Conservation (phyloP, 257 asterid species). For the Marsdenia floribunda region DNA sequence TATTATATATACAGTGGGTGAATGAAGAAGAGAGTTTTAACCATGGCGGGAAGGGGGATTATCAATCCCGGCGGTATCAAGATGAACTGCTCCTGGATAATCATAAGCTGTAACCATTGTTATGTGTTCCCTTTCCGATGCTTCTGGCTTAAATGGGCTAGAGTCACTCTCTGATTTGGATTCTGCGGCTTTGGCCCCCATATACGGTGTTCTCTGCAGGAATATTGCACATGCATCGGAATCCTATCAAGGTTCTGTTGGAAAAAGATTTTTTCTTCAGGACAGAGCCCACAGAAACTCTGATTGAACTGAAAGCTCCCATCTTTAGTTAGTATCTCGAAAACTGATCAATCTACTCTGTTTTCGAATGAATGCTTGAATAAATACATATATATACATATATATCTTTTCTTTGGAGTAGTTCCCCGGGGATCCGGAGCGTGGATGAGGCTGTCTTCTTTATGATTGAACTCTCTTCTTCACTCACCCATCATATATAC, state of each 20-base stretch:
- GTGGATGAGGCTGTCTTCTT: too few relatives aligned
- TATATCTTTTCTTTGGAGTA: too few relatives aligned
- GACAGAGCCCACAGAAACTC: not conserved
- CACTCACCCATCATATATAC: too few relatives aligned
- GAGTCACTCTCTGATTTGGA: constrained; percentile 60
- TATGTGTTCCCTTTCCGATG: constrained; percentile 60
- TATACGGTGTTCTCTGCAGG: constrained; percentile 77
- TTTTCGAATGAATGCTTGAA: not conserved
- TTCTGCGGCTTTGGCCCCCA: constrained; percentile 90
- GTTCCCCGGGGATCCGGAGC: too few relatives aligned
- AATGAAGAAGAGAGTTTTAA: too few relatives aligned
- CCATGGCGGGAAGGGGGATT: too few relatives aligned
- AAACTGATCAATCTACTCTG: not conserved
- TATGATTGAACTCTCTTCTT: too few relatives aligned
- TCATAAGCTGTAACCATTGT: constrained; percentile 94
- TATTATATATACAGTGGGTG: too few relatives aligned
- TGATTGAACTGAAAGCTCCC: constrained; percentile 12
- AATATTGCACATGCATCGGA: constrained; percentile 53
- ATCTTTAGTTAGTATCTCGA: not conserved
- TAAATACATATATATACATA: too few relatives aligned
- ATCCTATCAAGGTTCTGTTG: not conserved
- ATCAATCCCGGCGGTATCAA: constrained; percentile 79
- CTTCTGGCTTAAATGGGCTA: constrained; percentile 62
- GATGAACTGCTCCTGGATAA: constrained; percentile 80
- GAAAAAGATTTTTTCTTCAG: constrained; percentile 7